A percentile compares a stretch with the other conserved stretches of the same genome.
Conservation (phyloP, 371 early-diverging fungal species). For the Mucor indicus region DNA sequence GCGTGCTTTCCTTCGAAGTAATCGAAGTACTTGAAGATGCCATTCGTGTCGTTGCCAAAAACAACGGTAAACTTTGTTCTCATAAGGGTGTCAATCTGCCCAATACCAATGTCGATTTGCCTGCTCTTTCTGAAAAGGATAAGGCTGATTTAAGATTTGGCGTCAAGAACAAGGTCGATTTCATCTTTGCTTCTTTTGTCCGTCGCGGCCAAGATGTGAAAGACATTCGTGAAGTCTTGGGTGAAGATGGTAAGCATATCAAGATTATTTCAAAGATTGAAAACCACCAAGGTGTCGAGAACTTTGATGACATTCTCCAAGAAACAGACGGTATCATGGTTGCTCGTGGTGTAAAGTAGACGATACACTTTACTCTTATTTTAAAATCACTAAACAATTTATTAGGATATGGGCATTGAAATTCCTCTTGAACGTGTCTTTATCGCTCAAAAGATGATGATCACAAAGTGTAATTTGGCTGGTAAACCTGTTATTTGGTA, state of each 20-base stretch:
- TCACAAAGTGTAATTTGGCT: conserved; percentile 87
- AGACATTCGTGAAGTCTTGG: conserved; percentile 79
- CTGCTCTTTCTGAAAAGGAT: conserved; percentile 95
- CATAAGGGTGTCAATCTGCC: conserved; percentile 92
- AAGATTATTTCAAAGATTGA: conserved; percentile 97
- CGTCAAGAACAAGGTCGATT: conserved; percentile 91
- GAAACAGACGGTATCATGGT: conserved; percentile 99
- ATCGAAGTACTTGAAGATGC: conserved; percentile 57
- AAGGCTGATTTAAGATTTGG: conserved; percentile 89
- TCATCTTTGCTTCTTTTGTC: conserved; percentile 97
- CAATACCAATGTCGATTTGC: conserved; percentile 83
- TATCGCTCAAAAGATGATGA: conserved; percentile 97
- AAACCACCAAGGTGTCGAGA: conserved; percentile 91
- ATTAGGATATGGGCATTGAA: conserved; percentile 95
- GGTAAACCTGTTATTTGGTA: conserved; percentile 96
- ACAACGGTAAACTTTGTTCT: conserved; percentile 72
- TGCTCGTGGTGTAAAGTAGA: conserved; percentile 81
- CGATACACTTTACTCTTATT: neutral
- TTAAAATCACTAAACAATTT: neutral
- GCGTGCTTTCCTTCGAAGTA: conserved; percentile 82
- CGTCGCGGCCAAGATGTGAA: conserved; percentile 85
- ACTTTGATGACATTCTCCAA: conserved; percentile 95
- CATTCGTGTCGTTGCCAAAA: conserved; percentile 71
- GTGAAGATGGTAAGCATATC: conserved; percentile 77
- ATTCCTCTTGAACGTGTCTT: conserved; percentile 91